Conservation (phyloP, 495 filamentous ascomycete genomes). For the Penicillium odoratum region DNA sequence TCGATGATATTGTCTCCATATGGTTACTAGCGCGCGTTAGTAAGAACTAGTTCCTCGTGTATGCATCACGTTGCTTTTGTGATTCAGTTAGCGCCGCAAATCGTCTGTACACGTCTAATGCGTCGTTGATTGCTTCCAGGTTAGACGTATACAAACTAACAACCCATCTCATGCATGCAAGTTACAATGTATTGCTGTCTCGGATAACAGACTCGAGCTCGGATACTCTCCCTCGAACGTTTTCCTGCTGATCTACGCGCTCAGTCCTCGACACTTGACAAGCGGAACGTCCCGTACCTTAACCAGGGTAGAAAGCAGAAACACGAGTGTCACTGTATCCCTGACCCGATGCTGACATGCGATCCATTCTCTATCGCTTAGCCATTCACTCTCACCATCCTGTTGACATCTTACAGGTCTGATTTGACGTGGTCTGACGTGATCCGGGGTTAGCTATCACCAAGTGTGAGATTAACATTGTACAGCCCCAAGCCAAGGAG, state of each 20-base stretch:
- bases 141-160: constrained; percentile 2
- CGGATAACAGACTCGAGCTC: constrained; percentile 28
- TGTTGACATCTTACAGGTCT: background rate
- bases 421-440: constrained; percentile 19
- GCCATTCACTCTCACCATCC: background rate
- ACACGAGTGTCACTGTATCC: background rate
- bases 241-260: constrained; percentile 2
- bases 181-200: constrained; percentile 17
- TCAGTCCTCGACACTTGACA: constrained; percentile 21
- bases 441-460: constrained; percentile 24
- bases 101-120: background rate
- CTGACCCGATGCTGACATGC: background rate
- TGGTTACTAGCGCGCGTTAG: constrained; percentile 2
- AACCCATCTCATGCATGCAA: constrained; percentile 3
- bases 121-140: background rate
- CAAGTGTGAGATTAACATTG: constrained; percentile 23
- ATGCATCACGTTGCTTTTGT: too few relatives aligned
- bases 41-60: background rate
- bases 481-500: constrained; percentile 16
- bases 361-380: background rate
- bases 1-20: background rate
- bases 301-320: background rate
- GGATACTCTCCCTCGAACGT: constrained; percentile 16
- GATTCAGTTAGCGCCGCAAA: too few relatives aligned
- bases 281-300: background rate